phyloP scores from a whole-genome alignment of 2,329 filamentous ascomycete genomes.

The Ascochyta clinopodiicola region DNA sequence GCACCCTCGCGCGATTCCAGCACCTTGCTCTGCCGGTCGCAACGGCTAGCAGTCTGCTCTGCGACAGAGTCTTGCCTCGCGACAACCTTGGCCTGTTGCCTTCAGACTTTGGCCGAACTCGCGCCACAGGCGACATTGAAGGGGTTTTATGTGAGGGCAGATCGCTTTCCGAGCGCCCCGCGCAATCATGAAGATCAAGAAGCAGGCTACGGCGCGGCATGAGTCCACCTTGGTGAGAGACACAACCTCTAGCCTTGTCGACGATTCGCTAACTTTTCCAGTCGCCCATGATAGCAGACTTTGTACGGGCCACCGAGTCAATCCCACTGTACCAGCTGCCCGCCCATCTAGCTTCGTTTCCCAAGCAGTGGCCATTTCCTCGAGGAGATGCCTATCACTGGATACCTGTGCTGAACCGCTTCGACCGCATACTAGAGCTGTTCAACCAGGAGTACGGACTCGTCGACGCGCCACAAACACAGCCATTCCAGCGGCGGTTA shows the following conservation, averaged over 20 bases:
- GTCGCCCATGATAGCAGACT: conserved; percentile 87
- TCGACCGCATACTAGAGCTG: conserved; percentile 84
- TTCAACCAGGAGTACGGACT: conserved; percentile 84
- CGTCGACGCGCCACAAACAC: conserved; percentile 77
- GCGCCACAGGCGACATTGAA: conserved; percentile 12
- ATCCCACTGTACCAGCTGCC: conserved; percentile 79
- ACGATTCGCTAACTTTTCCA: conserved; percentile 49
- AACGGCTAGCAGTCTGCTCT: conserved; percentile 1
- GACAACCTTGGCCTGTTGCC: background rate
- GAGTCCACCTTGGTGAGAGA: conserved; percentile 57
- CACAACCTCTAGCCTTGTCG: background rate
- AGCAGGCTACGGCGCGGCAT: conserved; percentile 61
- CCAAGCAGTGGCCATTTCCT: conserved; percentile 91
- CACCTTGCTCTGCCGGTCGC: background rate
- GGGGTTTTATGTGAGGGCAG: conserved; percentile 44
- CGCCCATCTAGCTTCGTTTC: conserved; percentile 77
- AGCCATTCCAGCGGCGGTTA: conserved; percentile 73
- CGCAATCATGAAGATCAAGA: conserved; percentile 62
- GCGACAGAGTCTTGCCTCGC: conserved; percentile 1
- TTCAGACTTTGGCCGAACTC: background rate
- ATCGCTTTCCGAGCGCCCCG: conserved; percentile 45
- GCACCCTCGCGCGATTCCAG: background rate
- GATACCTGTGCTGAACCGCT: conserved; percentile 92
- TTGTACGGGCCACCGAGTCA: conserved; percentile 73
- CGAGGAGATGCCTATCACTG: conserved; percentile 97